Conservation (phyloP, 2,329 filamentous ascomycete genomes). For the Talaromyces sp. region DNA sequence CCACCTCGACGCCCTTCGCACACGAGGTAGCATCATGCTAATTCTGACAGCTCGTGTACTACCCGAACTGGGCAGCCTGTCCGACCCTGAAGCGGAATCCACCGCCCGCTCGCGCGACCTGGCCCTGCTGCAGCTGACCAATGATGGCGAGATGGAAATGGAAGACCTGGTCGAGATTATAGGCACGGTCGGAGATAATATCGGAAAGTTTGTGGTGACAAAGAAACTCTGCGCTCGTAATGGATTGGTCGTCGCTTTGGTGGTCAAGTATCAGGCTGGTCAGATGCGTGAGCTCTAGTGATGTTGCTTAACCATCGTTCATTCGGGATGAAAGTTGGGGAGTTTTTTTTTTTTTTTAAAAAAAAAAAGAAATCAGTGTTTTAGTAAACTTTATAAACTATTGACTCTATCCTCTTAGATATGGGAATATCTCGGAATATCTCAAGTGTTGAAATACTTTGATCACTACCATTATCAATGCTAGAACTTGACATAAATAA, state of each 20-base stretch:
- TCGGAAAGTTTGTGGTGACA: not conserved
- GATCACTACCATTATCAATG: not conserved
- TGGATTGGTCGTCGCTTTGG: not conserved
- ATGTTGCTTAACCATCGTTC: not conserved
- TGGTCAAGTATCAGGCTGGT: not conserved
- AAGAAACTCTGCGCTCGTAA: not conserved
- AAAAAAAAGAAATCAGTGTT: no score
- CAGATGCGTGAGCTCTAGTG: not conserved
- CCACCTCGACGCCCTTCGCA: not conserved
- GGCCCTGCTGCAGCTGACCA: not conserved
- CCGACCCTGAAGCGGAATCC: not conserved
- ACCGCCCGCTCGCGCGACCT: not conserved
- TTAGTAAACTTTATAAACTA: no score
- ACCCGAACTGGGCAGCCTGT: not conserved
- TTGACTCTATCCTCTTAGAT: no score
- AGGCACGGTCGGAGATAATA: not conserved
- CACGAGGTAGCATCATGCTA: not conserved
- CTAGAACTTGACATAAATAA: not conserved
- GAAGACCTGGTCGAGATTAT: not conserved
- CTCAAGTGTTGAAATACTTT: not conserved
- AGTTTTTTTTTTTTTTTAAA: no score
- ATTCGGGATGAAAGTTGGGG: not conserved
- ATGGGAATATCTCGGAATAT: no score
- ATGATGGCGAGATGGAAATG: conserved; percentile 3
- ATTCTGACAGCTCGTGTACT: not conserved